Evolutionary conservation across 768 basidiomycete species (phyloP), one percentile per base, ranked within the genome.

Genomic region (Sarcodon sp.): DNA sequence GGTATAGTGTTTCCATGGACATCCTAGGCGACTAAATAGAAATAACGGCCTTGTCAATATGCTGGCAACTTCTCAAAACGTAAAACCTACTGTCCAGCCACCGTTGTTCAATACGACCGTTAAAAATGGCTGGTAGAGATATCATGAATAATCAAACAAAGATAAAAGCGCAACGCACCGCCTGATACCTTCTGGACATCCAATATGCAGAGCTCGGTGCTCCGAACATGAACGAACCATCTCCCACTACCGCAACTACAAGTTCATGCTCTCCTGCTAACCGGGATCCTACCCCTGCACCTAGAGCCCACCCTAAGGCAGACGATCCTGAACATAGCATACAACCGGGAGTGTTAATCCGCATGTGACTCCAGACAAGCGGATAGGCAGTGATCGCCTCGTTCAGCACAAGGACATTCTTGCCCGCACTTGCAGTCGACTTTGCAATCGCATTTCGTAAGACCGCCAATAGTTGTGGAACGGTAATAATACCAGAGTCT

Each of bases 71-170:
- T n/a, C 44, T 15, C 6, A 13, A 45, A 31, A 34, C 5, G 21
- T 16, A 18, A 9, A 31, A 58, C 66, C 52, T 49, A 75, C 73
- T 54, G 68, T 76, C 80, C 79, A 81, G 0, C 80, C 81, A 0
- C 80, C 81, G 49, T 86, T 86, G 58, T 85, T 85, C 11, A 87
- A 61, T 0, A 86, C 66, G 52, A 86, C 66, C 0, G 80, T 84
- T 27, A 85, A 59, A 65, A 83, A 85, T 1, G 82, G 83, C 80
- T 83, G 50, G 7, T 32, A 35, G 46, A 16, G 31, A 48, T 11
- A 51, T 21, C 36, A 16, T 45, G 32, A 5, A 50, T 47, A 1
- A 44, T 39, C 41, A 50, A 9, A 21, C 43, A 44, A 18, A 53
- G 11, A 33, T 39, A 37, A 47, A 44, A 50, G 15, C 50, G 50